phyloP scores from a whole-genome alignment of 2,329 filamentous ascomycete species.

The Pestalotiopsis sp. region DNA sequence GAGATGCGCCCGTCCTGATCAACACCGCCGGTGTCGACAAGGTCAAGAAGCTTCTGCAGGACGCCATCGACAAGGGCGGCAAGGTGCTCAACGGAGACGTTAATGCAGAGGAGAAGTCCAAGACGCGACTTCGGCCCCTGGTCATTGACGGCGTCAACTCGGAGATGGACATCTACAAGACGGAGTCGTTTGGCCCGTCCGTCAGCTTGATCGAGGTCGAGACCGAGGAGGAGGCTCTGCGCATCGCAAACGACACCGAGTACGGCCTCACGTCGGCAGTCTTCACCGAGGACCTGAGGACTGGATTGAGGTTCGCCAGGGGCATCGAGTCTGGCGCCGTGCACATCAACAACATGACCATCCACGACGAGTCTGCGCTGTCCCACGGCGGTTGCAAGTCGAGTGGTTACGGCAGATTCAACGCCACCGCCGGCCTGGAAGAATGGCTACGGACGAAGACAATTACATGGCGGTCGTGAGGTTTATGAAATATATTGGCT shows the following conservation, averaged over 20 bases:
- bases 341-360: conserved; percentile 45
- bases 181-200: conserved; percentile 68
- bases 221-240: conserved; percentile 64
- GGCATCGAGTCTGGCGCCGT: conserved; percentile 58
- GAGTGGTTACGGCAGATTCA: conserved; percentile 45
- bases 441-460: conserved; percentile 35
- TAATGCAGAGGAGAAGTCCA: conserved; percentile 30
- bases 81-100: conserved; percentile 56
- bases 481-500: neutral
- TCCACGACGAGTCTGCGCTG: conserved; percentile 44
- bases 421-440: conserved; percentile 29
- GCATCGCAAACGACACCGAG: conserved; percentile 69
- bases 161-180: conserved; percentile 67
- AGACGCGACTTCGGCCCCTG: conserved; percentile 56
- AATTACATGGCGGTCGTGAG: conserved; percentile 29
- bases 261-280: conserved; percentile 68
- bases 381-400: conserved; percentile 44
- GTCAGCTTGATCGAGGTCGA: conserved; percentile 63
- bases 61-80: conserved; percentile 61
- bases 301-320: conserved; percentile 52
- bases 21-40: conserved; percentile 29
- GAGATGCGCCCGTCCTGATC: conserved; percentile 31
- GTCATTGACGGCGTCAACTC: conserved; percentile 63
- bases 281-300: conserved; percentile 63
- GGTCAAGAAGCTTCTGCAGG: conserved; percentile 45